Percentiles rank a stretch among this genome's conserved stretches.
Conservation (phyloP, 306 rosid genomes). For the Malus sieversii region DNA sequence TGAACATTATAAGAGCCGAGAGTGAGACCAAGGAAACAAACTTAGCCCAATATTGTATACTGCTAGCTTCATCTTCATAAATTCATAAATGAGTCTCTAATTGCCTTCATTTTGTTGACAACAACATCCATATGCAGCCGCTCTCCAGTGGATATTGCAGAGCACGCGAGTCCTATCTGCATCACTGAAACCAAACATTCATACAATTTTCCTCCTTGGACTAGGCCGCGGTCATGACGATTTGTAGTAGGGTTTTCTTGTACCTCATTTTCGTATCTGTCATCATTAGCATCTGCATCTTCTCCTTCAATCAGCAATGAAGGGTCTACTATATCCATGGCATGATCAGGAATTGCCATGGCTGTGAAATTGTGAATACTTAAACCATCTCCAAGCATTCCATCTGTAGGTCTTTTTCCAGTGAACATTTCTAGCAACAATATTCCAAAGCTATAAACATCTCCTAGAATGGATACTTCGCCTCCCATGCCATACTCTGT, state of each 20-base stretch:
- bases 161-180: too few relatives aligned
- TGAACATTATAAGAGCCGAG: background rate
- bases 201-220: too few relatives aligned
- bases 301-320: background rate
- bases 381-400: constrained; percentile 4
- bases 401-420: constrained; percentile 15
- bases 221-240: too few relatives aligned
- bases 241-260: background rate
- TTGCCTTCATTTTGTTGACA: too few relatives aligned
- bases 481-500: constrained; percentile 30
- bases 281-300: background rate
- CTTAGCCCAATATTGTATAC: too few relatives aligned
- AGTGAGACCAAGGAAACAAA: too few relatives aligned
- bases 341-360: constrained; percentile 16
- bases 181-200: too few relatives aligned
- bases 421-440: constrained; percentile 23
- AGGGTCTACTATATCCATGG: constrained; percentile 37
- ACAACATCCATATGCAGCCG: too few relatives aligned
- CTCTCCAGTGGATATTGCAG: too few relatives aligned
- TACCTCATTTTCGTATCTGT: background rate
- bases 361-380: constrained; percentile 7
- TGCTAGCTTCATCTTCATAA: background rate
- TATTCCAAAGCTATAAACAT: constrained; percentile 26
- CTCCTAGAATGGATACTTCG: constrained; percentile 20
- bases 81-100: too few relatives aligned